Evolutionary conservation across 2,329 filamentous ascomycete genomes (phyloP).

Genomic region (Colletotrichum zoysiae): DNA sequence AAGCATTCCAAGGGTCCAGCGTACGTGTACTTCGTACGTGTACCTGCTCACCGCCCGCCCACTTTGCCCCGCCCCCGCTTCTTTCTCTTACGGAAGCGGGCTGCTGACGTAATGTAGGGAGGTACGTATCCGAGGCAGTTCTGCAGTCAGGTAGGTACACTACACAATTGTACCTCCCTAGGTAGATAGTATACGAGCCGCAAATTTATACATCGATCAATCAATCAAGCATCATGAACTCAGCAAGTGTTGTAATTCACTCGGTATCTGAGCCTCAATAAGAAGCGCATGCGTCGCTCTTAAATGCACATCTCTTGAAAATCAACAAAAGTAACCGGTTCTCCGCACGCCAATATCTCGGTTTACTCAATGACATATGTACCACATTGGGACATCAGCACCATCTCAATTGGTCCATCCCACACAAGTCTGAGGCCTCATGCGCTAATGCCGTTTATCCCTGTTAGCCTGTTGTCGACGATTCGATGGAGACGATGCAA

Average conservation of each 20-base stretch:
- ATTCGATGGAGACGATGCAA: not conserved
- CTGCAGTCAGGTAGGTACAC: too few relatives aligned
- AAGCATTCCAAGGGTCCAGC: slow-evolving; percentile 24
- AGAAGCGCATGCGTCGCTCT: not conserved
- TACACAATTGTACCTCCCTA: too few relatives aligned
- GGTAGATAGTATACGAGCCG: too few relatives aligned
- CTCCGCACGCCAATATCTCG: not conserved
- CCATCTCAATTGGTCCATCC: not conserved
- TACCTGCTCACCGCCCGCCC: slow-evolving; percentile 13
- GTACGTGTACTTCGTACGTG: too few relatives aligned
- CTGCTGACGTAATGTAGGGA: not conserved
- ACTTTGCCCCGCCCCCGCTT: slow-evolving; percentile 22
- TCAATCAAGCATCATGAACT: too few relatives aligned
- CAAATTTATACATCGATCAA: too few relatives aligned
- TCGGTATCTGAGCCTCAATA: not conserved
- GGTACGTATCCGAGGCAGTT: too few relatives aligned
- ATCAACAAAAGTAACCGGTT: not conserved
- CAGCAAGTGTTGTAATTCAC: not conserved
- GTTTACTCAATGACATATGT: not conserved
- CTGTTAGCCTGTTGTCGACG: not conserved
- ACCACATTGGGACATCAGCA: not conserved
- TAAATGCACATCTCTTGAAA: not conserved
- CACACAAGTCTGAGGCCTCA: too few relatives aligned
- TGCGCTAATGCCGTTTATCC: accelerated
- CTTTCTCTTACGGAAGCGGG: not conserved